Conservation (phyloP, 73 alveolate genomes). For the Stentor coeruleus region DNA sequence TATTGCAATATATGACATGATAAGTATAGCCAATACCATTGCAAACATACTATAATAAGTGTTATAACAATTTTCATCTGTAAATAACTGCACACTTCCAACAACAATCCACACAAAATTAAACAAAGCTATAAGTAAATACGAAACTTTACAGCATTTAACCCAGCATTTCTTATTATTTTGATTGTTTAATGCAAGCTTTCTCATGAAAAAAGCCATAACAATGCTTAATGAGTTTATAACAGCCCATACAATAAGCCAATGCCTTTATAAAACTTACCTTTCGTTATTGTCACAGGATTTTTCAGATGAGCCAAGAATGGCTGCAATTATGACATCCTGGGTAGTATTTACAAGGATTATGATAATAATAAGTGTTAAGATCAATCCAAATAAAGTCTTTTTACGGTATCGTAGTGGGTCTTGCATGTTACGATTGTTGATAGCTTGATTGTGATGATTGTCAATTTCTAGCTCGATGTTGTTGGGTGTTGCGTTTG, state of each 20-base stretch:
- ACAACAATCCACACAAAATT: not conserved
- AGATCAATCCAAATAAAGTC: not conserved
- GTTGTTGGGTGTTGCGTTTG: too few species aligned
- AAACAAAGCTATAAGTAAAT: not conserved
- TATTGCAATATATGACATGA: not conserved
- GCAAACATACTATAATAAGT: not conserved
- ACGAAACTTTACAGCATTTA: not conserved
- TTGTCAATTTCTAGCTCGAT: not conserved
- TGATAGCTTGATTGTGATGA: too few species aligned
- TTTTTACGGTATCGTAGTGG: not conserved
- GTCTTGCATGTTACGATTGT: not conserved
- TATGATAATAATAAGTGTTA: not conserved
- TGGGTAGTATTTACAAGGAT: not conserved
- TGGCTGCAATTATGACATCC: not conserved
- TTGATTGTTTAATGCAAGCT: not conserved
- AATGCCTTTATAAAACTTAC: not conserved
- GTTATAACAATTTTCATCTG: not conserved
- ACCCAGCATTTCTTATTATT: not conserved
- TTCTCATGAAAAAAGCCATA: not conserved
- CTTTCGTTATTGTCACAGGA: not conserved
- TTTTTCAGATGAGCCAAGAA: not conserved
- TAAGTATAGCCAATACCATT: not conserved
- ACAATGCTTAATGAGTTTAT: not conserved
- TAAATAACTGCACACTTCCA: not conserved
- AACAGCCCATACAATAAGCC: not conserved